Evolutionary conservation across 225 moss, liverwort and hornwort genomes (phyloP).

Genomic region (Polytrichum formosum): DNA sequence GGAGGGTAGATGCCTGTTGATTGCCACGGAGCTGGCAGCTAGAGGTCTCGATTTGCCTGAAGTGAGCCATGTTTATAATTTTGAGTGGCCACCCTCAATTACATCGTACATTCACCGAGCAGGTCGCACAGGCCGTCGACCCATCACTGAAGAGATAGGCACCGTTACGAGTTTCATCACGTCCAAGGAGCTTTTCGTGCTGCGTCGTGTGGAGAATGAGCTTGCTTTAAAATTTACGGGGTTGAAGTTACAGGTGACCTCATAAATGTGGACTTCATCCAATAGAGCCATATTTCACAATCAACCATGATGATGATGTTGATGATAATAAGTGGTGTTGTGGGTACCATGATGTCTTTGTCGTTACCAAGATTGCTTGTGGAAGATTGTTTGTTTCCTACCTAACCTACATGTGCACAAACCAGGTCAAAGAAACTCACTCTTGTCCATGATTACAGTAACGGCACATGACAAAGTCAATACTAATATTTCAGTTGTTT

Average conservation of each 20-base stretch:
- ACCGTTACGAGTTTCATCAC: constrained; percentile 86
- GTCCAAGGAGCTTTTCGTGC: constrained; percentile 74
- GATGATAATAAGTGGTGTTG: too few relatives aligned
- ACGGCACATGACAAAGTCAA: too few relatives aligned
- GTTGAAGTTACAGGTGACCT: constrained; percentile 22
- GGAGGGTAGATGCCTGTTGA: constrained; percentile 78
- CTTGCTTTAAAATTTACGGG: constrained; percentile 50
- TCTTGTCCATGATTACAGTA: too few relatives aligned
- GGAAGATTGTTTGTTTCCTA: too few relatives aligned
- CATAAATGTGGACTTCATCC: not conserved
- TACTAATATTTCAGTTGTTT: too few relatives aligned
- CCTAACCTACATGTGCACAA: too few relatives aligned
- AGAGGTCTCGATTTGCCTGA: constrained; percentile 90
- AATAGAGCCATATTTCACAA: too few relatives aligned
- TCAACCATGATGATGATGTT: too few relatives aligned
- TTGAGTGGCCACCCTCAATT: constrained; percentile 77
- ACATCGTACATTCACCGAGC: constrained; percentile 90
- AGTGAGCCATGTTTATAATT: constrained; percentile 92
- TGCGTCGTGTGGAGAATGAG: constrained; percentile 82
- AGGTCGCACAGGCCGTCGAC: constrained; percentile 83
- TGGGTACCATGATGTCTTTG: too few relatives aligned
- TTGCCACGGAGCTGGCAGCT: constrained; percentile 90
- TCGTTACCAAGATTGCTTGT: too few relatives aligned
- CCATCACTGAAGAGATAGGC: constrained; percentile 79
- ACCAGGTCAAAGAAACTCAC: too few relatives aligned